These are phyloP conservation scores for Alnus glutinosa DNA, from an alignment of 306 rosid genomes.

Conservation along the genomic window DNA sequence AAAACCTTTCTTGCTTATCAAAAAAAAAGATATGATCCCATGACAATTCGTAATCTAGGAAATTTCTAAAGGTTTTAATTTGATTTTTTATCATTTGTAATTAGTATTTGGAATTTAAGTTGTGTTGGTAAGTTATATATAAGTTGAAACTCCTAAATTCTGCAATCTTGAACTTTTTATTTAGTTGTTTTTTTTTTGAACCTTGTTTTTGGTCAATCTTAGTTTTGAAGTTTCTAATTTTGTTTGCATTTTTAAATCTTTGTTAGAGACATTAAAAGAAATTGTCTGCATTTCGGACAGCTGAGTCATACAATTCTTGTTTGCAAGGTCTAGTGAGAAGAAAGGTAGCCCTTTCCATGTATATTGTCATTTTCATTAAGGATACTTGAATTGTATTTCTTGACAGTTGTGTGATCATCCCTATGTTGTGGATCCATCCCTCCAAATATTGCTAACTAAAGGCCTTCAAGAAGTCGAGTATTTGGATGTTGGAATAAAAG, in stretches of 20 bases:
- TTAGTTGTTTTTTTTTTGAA: background rate
- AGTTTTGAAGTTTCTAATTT: background rate
- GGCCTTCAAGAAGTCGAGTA: slow-evolving; percentile 45
- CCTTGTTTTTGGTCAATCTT: background rate
- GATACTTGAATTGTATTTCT: slow-evolving; percentile 20
- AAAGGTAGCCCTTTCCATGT: slow-evolving; percentile 18
- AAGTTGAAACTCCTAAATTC: background rate
- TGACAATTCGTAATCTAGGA: background rate
- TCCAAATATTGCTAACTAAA: slow-evolving; percentile 40
- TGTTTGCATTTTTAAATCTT: slow-evolving; percentile 7
- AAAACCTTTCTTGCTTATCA: no score
- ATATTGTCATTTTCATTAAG: slow-evolving; percentile 1
- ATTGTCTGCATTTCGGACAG: no score
- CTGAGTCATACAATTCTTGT: background rate
- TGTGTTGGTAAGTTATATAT: background rate
- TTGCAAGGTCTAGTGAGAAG: background rate
- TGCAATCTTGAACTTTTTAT: background rate
- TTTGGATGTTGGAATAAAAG: slow-evolving; percentile 66
- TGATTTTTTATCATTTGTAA: background rate
- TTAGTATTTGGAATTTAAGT: background rate
- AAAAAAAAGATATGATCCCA: no score
- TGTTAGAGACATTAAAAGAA: background rate
- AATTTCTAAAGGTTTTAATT: background rate
- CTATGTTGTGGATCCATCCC: slow-evolving; percentile 47
- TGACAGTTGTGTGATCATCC: slow-evolving; percentile 93